Percentiles rank a stretch among this genome's conserved stretches.
phyloP scores from a whole-genome alignment of 257 asterid species.

The Fraxinus pennsylvanica region DNA sequence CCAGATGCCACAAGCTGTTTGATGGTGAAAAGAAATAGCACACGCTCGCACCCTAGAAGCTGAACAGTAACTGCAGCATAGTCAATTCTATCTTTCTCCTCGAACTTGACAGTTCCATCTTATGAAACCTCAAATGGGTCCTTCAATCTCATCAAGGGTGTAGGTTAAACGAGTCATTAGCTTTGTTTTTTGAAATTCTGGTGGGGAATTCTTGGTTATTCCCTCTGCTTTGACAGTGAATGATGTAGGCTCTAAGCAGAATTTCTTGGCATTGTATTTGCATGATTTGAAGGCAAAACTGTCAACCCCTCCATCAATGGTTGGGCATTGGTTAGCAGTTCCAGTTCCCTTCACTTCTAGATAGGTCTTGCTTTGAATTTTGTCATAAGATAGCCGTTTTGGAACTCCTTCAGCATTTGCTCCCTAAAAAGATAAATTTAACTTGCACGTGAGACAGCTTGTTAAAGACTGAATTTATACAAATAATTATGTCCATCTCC shows the following conservation, averaged over 20 bases:
- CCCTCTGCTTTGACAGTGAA: too few species aligned
- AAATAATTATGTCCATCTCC: too few species aligned
- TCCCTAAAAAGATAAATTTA: background rate
- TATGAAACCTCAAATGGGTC: slow-evolving; percentile 42
- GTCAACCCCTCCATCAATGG: too few species aligned
- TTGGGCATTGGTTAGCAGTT: too few species aligned
- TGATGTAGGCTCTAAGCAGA: too few species aligned
- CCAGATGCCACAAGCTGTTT: slow-evolving; percentile 94
- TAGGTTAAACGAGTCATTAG: slow-evolving; percentile 97
- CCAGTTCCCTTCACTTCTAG: too few species aligned
- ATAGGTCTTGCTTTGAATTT: too few species aligned
- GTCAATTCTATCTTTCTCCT: slow-evolving; percentile 68
- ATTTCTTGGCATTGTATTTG: too few species aligned
- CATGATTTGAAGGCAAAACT: too few species aligned
- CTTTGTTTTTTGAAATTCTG: slow-evolving; percentile 61
- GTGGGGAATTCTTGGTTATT: slow-evolving; percentile 61
- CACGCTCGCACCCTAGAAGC: slow-evolving; percentile 97
- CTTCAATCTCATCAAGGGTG: slow-evolving; percentile 97
- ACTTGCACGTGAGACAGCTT: background rate
- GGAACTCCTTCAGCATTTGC: too few species aligned
- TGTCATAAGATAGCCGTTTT: too few species aligned
- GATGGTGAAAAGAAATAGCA: slow-evolving; percentile 85
- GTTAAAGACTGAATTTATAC: background rate
- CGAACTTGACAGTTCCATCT: slow-evolving; percentile 79
- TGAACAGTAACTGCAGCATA: slow-evolving; percentile 96